Evolutionary conservation across 2,329 filamentous ascomycete genomes (phyloP), one percentile per base, ranked within the genome.

Genomic region (Cylindrodendrum hubeiense): DNA sequence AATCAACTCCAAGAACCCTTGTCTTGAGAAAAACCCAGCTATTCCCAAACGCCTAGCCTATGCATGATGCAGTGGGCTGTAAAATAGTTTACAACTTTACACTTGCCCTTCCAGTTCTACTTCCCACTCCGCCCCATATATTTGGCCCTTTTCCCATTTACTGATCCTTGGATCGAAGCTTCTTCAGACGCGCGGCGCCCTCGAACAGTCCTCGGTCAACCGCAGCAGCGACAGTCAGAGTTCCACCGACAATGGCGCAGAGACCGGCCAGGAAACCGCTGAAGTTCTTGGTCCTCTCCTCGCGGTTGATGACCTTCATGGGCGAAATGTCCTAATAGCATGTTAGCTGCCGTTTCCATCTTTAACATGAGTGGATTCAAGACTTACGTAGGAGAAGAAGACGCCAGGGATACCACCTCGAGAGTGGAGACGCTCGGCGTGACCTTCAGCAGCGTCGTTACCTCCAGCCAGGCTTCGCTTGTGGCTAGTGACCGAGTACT

Each of bases 281-380:
- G 79, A 99, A 97, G 5, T 92, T 92, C 85, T 98, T 98, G 66
- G 91, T 85, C 50, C 93, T 89, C 71, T 93, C 91, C 83, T 99
- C 97, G 60, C 95, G 92, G 84, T 99, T 99, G 82, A 99, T 92
- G 66, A 99, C 95, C 84, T 98, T 99, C 96, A 99, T 99, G 5
- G 96, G 96, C 2, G 95, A 98, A 79, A 99, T 99, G 75, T 99
- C 96, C 92, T 95, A 26, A 4, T 15, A 12, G 13, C 28, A 17
- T 22, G 64, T 76, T 70, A 76, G 72, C 55, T 58, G 50, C 8
- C 8, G 41, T 21, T 58, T 52, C 5, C 3, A 21, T 15, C 13
- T n/a, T 33, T 10, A 52, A 9, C 8, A n/a, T 1, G n/a, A 30
- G 26, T 8, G 26, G 21, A 22, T 8, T 30, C 8, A 13, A 37